A percentile compares a stretch with the other conserved stretches of the same genome.
phyloP scores from a whole-genome alignment of 495 filamentous ascomycete genomes.

The Bombardia bombarda region DNA sequence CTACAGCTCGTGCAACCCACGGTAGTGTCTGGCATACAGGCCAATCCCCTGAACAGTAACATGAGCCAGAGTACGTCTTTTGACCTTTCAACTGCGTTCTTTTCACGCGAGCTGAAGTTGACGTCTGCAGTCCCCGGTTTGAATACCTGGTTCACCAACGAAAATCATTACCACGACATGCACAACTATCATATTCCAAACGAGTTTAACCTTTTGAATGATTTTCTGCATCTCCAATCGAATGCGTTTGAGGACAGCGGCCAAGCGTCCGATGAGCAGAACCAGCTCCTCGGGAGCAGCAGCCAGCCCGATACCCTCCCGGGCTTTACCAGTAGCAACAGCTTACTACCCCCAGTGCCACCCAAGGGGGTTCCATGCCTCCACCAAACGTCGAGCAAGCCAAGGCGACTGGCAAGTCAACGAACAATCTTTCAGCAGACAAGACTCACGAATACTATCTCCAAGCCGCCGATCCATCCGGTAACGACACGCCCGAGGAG shows the following conservation, averaged over 20 bases:
- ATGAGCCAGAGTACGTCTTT: constrained; percentile 68
- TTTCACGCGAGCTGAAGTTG: constrained; percentile 29
- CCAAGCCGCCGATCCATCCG: constrained; percentile 89
- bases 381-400: constrained; percentile 43
- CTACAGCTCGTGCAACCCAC: constrained; percentile 51
- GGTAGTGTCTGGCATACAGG: constrained; percentile 43
- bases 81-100: constrained; percentile 19
- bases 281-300: constrained; percentile 26
- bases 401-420: constrained; percentile 51
- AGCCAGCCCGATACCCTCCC: constrained; percentile 22
- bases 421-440: constrained; percentile 56
- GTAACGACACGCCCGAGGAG: constrained; percentile 84
- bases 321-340: constrained; percentile 25
- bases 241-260: constrained; percentile 75
- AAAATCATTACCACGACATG: constrained; percentile 87
- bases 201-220: constrained; percentile 92
- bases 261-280: constrained; percentile 53
- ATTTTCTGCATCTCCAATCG: constrained; percentile 85
- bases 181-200: constrained; percentile 87
- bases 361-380: constrained; percentile 31
- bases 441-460: constrained; percentile 93
- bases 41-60: constrained; percentile 46
- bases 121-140: constrained; percentile 36
- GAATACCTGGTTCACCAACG: constrained; percentile 51
- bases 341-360: constrained; percentile 33